Evolutionary conservation across 2,329 filamentous ascomycete genomes (phyloP).

Genomic region (Penicillium nordicum): DNA sequence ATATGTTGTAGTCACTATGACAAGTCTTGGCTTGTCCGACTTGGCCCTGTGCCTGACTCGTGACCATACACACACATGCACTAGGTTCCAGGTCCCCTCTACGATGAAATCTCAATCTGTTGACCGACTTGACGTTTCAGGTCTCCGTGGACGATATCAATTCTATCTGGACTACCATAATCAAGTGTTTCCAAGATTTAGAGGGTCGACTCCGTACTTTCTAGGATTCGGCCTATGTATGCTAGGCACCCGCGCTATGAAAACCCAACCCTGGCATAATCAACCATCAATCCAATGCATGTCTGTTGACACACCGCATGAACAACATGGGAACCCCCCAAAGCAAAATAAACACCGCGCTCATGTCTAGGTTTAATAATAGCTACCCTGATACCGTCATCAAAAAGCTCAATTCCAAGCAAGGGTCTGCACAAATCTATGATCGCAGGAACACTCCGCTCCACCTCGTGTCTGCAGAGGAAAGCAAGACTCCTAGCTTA

Average conservation of each 20-base stretch:
- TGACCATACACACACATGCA: neutral
- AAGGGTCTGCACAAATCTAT: constrained; percentile 14
- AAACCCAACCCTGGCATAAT: neutral
- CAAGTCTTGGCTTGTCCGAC: neutral
- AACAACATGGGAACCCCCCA: neutral
- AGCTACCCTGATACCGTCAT: neutral
- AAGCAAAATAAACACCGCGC: neutral
- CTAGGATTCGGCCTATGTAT: neutral
- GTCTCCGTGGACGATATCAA: neutral
- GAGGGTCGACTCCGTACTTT: neutral
- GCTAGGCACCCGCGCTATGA: neutral
- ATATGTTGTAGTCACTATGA: no score
- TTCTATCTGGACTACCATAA: neutral
- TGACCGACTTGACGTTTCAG: neutral
- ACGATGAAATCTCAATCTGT: constrained; percentile 1
- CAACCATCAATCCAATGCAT: neutral
- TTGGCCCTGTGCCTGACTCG: neutral
- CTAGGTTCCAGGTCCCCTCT: neutral
- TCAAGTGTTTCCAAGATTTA: neutral
- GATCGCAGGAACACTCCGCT: neutral
- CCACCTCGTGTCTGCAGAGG: constrained; percentile 15
- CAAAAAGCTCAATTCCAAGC: constrained; percentile 9
- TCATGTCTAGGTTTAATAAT: neutral
- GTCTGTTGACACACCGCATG: neutral
- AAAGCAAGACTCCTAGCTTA: constrained; percentile 16